Percentiles rank a stretch among this genome's conserved stretches.
Evolutionary conservation across 495 filamentous ascomycete genomes (phyloP).

Genomic region (Penicillium cosmopolitanum): DNA sequence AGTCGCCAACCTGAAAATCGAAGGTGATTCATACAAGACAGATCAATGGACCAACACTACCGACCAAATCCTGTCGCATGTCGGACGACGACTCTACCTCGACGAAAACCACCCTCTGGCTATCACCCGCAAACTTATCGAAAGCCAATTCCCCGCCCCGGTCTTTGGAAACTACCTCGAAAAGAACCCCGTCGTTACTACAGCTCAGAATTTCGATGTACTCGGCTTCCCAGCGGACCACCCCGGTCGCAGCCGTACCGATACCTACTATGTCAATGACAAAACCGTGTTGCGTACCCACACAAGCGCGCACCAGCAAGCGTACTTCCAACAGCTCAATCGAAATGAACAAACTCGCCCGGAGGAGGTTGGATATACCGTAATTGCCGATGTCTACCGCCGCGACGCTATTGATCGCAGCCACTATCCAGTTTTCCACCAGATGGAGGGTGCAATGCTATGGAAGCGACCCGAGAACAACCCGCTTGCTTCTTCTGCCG

Average conservation of each 20-base stretch:
- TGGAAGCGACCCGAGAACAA: constrained; percentile 78
- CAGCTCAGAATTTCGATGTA: constrained; percentile 91
- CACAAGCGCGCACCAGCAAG: constrained; percentile 89
- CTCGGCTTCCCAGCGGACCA: constrained; percentile 88
- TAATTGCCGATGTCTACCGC: constrained; percentile 95
- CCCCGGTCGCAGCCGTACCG: constrained; percentile 81
- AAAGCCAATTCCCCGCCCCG: constrained; percentile 79
- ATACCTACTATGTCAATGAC: constrained; percentile 95
- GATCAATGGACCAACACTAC: constrained; percentile 90
- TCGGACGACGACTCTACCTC: constrained; percentile 78
- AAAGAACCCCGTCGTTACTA: constrained; percentile 83
- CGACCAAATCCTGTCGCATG: constrained; percentile 68
- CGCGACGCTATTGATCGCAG: constrained; percentile 92
- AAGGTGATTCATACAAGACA: constrained; percentile 62
- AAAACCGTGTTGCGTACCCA: constrained; percentile 87
- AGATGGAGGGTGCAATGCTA: constrained; percentile 93
- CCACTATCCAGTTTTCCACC: constrained; percentile 97
- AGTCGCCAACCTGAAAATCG: constrained; percentile 50
- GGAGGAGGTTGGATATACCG: constrained; percentile 77
- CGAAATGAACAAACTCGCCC: constrained; percentile 52
- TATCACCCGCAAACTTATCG: constrained; percentile 89
- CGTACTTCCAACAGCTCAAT: constrained; percentile 69
- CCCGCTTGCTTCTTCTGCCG: constrained; percentile 48
- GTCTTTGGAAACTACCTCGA: constrained; percentile 75
- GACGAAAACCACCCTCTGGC: constrained; percentile 86